Percentiles rank a stretch among this genome's conserved stretches.
Evolutionary conservation across 306 rosid species (phyloP).

Genomic region (Sicyos edulis): DNA sequence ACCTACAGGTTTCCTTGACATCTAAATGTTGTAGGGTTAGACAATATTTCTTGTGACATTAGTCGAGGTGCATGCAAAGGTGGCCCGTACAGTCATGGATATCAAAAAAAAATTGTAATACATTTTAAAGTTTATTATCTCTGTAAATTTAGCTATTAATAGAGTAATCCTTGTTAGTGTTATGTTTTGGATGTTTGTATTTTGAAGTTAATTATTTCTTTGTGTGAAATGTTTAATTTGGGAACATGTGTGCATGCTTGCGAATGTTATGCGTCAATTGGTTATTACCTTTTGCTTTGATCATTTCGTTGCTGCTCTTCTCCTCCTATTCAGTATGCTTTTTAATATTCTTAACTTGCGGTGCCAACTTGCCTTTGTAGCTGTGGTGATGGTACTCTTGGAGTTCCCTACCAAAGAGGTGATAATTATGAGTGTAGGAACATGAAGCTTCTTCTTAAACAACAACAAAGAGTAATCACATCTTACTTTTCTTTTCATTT

Average conservation of each 20-base stretch:
- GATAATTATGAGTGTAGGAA: constrained; percentile 99
- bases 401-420: constrained; percentile 94
- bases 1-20: too few species aligned
- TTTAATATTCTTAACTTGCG: not conserved
- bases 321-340: not conserved
- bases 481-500: constrained; percentile 24
- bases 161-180: not conserved
- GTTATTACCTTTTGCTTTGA: not conserved
- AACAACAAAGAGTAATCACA: constrained; percentile 80
- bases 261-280: not conserved
- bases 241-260: not conserved
- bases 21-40: too few species aligned
- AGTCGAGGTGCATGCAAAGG: too few species aligned
- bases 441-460: constrained; percentile 99
- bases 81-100: too few species aligned
- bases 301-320: not conserved
- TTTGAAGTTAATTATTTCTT: not conserved
- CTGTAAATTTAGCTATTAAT: not conserved
- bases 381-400: constrained; percentile 95
- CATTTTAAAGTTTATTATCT: too few species aligned
- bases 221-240: not conserved
- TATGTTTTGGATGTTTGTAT: not conserved
- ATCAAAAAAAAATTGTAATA: too few species aligned
- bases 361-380: constrained; percentile 47
- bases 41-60: too few species aligned